phyloP scores from a whole-genome alignment of 352 stramenopile genomes.

The Pythium myriotylum region DNA sequence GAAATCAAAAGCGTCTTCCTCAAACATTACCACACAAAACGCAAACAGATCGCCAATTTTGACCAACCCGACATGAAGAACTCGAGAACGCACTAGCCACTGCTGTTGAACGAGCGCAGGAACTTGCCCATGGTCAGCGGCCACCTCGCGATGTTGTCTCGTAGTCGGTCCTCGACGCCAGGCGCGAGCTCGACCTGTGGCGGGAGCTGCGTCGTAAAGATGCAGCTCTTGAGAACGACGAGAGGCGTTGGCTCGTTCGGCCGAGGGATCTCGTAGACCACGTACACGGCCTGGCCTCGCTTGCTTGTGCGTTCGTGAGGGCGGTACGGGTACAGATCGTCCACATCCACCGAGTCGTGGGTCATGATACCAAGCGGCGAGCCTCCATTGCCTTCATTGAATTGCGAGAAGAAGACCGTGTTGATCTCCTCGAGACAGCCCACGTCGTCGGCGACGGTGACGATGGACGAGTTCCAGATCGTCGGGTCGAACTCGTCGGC shows the following conservation, averaged over 20 bases:
- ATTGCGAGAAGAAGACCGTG: slow-evolving; percentile 26
- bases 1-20: too few relatives aligned
- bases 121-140: slow-evolving; percentile 13
- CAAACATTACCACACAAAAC: too few relatives aligned
- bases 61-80: too few relatives aligned
- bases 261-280: slow-evolving; percentile 6
- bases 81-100: too few relatives aligned
- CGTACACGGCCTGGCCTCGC: slow-evolving; percentile 28
- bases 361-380: slow-evolving; percentile 35
- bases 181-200: slow-evolving; percentile 7
- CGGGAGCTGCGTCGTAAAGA: slow-evolving; percentile 17
- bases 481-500: slow-evolving; percentile 19
- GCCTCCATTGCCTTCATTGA: slow-evolving; percentile 6
- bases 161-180: slow-evolving; percentile 14
- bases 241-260: slow-evolving; percentile 6
- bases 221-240: slow-evolving; percentile 25
- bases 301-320: slow-evolving; percentile 40
- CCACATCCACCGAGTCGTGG: slow-evolving; percentile 45
- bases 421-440: slow-evolving; percentile 41
- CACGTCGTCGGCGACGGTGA: slow-evolving; percentile 26
- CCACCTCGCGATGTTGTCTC: slow-evolving; percentile 18
- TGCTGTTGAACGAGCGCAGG: slow-evolving; percentile 11
- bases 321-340: slow-evolving; percentile 52
- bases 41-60: too few relatives aligned
- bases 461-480: slow-evolving; percentile 40